Evolutionary conservation across 805 yeast species (phyloP), one percentile per base, ranked within the genome.

Genomic region (Lachancea sp.): DNA sequence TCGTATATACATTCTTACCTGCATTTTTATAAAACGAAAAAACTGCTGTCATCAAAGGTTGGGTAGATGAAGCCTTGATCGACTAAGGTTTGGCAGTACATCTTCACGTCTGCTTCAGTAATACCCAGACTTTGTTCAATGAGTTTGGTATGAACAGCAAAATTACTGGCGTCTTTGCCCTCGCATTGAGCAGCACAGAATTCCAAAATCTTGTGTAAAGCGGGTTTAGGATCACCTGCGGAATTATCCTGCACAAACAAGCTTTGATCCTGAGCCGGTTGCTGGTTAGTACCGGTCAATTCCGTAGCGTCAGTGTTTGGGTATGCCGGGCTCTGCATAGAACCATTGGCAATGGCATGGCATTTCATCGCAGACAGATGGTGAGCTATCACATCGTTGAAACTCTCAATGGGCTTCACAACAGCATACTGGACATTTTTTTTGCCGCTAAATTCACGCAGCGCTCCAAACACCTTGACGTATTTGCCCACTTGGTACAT

Each of bases 71-170:
- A 79, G 31, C 90, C 95, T 46, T 74, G 80, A 36, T 83, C 89
- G 11, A 78, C 73, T 54, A 85, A 69, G 18, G 70, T 69, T 29
- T 69, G 70, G 56, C 86, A 78, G 50, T 70, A 70, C 22, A 67
- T 63, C 49, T 68, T 66, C 17, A 76, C 82, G 26, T 71, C 74
- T 19, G 72, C 77, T 43, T 69, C 73, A 31, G 74, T 56, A 8
- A 82, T 47, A 41, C 69, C 71, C 56, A 84, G 67, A 27, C 72
- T 69, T 56, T 80, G 85, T 12, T 81, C 71, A 47, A 85, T 75
- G 49, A 77, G 70, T 45, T 73, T 75, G 11, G 78, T 68, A 18
- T 86, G 88, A n/a, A 84, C 88, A 53, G 91, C 91, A 59, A 84
- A 89, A 11, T 54, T 42, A 30, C 60, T 38, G 72, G 76, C 85